Base-by-base conservation (phyloP, 169 alveolate species). In the Babesia sp. region DNA sequence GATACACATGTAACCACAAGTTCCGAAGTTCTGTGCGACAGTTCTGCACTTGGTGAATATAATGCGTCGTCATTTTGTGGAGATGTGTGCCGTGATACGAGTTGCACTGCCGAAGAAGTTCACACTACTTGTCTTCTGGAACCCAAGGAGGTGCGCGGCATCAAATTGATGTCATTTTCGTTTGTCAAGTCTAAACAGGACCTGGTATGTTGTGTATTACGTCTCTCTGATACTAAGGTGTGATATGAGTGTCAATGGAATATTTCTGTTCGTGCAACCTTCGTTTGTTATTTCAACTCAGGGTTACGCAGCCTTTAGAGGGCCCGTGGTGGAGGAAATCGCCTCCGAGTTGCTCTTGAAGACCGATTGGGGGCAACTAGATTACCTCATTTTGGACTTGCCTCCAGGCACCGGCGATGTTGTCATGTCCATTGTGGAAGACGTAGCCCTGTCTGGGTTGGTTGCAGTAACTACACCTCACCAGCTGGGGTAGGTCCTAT, bases 381-480 rank as follows among this genome's bases (percentile, higher is more conserved):
- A 98, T 72, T 97, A 95, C 69, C 90, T 98, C 71, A 91, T 98
- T 16, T 90, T 98, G 42, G 99, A 98, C 87, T 84, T 97, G 67
- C 99, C 99, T 1, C 99, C 99, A 5, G 99, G 99, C 0, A 98
- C 99, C 9, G 98, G 99, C 42, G 99, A 98, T 82, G 96, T 97
- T 57, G 96, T 96, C 81, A 90, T 98, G 42, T 94, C 99, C 51
- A 90, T 98, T 39, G 96, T 98, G 69, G 96, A 96, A 77, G 95
- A 94, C 71, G 89, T 96, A 56, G 80, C 76, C 20, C 60, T 94
- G 9, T 90, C 90, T 71, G 98, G 96, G 7, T 94, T 84, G 31
- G 71, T 90, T 44, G 81, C 85, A 58, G 76, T 90, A 44, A 75
- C 99, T 0, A 97, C 99, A 4, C 89, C 89, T 33, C 77, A 81